Evolutionary conservation across 2,329 filamentous ascomycete genomes (phyloP).

Genomic region (Aspergillus sp.): DNA sequence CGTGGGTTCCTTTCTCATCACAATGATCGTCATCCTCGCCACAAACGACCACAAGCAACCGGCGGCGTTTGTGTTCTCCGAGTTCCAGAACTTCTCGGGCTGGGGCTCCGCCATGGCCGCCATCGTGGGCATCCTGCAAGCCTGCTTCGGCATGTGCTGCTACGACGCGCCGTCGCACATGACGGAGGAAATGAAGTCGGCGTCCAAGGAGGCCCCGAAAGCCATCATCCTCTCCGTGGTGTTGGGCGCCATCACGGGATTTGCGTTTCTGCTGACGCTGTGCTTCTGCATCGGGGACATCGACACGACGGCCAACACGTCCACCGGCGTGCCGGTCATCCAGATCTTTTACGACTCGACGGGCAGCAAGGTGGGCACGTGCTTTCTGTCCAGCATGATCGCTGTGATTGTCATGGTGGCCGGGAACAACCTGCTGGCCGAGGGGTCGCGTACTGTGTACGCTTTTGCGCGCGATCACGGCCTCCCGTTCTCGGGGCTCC

Average conservation of each 20-base stretch:
- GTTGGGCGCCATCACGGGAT: constrained; percentile 47
- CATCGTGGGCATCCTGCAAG: constrained; percentile 55
- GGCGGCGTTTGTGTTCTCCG: constrained; percentile 54
- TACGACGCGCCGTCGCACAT: constrained; percentile 53
- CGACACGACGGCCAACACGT: constrained; percentile 42
- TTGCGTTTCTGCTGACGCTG: constrained; percentile 49
- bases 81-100: constrained; percentile 56
- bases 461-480: constrained; percentile 52
- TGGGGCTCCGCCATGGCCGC: constrained; percentile 52
- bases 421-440: constrained; percentile 48
- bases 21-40: constrained; percentile 53
- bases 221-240: constrained; percentile 48
- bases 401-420: constrained; percentile 49
- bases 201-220: constrained; percentile 35
- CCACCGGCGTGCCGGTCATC: constrained; percentile 53
- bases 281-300: constrained; percentile 56
- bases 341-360: constrained; percentile 54
- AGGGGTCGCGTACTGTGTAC: constrained; percentile 48
- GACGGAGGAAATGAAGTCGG: constrained; percentile 52
- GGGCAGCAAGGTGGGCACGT: constrained; percentile 44
- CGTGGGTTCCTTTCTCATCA: constrained; percentile 52
- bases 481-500: constrained; percentile 50
- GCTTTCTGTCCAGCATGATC: constrained; percentile 48
- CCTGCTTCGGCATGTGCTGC: constrained; percentile 54
- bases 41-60: constrained; percentile 55